These are phyloP conservation scores for Fallopia convolvulus DNA, from an alignment of 148 eudicot genomes.

Conservation along the genomic window DNA sequence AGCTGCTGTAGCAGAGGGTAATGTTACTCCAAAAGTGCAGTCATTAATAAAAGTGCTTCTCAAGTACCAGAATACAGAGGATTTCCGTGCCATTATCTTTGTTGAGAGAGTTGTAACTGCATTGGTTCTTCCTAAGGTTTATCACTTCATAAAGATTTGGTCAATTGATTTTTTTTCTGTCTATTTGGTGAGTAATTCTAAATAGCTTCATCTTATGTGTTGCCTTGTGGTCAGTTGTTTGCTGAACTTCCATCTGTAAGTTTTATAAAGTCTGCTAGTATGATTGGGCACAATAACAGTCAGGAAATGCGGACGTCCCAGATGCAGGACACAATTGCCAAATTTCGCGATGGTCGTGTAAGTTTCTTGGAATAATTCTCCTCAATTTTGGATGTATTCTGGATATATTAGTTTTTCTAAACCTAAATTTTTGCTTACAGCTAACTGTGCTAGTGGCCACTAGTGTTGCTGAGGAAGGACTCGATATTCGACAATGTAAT, in stretches of 20 bases:
- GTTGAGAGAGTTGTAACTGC: constrained; percentile 97
- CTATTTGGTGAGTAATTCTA: constrained; percentile 12
- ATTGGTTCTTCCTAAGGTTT: constrained; percentile 96
- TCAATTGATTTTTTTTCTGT: not conserved
- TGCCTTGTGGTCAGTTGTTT: constrained; percentile 55
- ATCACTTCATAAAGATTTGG: not conserved
- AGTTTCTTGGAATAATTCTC: constrained; percentile 18
- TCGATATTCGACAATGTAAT: constrained; percentile 97
- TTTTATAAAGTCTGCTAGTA: constrained; percentile 77
- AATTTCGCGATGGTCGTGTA: constrained; percentile 96
- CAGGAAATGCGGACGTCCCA: constrained; percentile 94
- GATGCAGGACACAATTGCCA: constrained; percentile 93
- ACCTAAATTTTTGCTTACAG: constrained; percentile 21
- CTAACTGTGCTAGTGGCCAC: constrained; percentile 96
- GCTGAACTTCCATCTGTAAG: constrained; percentile 91
- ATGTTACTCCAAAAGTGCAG: constrained; percentile 97
- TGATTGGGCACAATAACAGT: constrained; percentile 95
- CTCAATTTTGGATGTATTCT: not conserved
- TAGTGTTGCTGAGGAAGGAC: constrained; percentile 99
- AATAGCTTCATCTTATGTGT: constrained; percentile 1
- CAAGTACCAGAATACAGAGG: constrained; percentile 82
- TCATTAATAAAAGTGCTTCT: constrained; percentile 80
- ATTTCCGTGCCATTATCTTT: constrained; percentile 91
- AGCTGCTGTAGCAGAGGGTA: constrained; percentile 98
- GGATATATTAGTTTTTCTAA: not conserved